phyloP scores from a whole-genome alignment of 306 rosid species.

The Lathyrus oleraceus region DNA sequence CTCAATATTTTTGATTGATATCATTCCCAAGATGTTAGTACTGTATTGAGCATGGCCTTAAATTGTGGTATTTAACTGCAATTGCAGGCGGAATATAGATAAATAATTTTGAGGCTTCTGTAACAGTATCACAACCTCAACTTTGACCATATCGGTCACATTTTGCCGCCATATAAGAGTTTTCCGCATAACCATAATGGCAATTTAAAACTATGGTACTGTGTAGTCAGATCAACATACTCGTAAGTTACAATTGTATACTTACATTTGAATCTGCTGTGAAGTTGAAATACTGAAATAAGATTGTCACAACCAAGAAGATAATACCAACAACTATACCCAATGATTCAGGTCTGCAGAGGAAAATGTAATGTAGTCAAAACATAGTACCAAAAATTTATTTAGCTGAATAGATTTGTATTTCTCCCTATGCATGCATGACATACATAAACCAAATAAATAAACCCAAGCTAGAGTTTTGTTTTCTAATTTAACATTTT shows the following conservation, averaged over 20 bases:
- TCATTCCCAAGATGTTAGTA: neutral
- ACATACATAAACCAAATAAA: slow-evolving; percentile 3
- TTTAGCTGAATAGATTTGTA: neutral
- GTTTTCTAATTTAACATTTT: slow-evolving; percentile 1
- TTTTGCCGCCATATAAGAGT: neutral
- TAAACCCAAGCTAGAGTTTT: neutral
- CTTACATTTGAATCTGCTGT: slow-evolving; percentile 83
- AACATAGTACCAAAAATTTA: neutral
- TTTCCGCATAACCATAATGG: neutral
- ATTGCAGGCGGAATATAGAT: neutral
- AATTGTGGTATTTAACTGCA: neutral
- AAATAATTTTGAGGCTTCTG: neutral
- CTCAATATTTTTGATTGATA: slow-evolving; percentile 10
- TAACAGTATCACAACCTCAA: neutral
- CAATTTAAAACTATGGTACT: neutral
- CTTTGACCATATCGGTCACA: neutral
- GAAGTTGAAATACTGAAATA: slow-evolving; percentile 91
- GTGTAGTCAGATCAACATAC: slow-evolving; percentile 1
- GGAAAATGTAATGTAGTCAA: slow-evolving; percentile 23
- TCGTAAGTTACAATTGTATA: slow-evolving; percentile 11
- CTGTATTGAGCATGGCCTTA: neutral
- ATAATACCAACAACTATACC: slow-evolving; percentile 89
- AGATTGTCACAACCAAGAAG: slow-evolving; percentile 76
- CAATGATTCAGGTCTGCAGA: slow-evolving; percentile 88
- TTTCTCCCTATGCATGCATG: neutral